A percentile compares a stretch with the other conserved stretches of the same genome.
Conservation (phyloP, 225 moss, liverwort and hornwort species). For the Anthoceros angustus region DNA sequence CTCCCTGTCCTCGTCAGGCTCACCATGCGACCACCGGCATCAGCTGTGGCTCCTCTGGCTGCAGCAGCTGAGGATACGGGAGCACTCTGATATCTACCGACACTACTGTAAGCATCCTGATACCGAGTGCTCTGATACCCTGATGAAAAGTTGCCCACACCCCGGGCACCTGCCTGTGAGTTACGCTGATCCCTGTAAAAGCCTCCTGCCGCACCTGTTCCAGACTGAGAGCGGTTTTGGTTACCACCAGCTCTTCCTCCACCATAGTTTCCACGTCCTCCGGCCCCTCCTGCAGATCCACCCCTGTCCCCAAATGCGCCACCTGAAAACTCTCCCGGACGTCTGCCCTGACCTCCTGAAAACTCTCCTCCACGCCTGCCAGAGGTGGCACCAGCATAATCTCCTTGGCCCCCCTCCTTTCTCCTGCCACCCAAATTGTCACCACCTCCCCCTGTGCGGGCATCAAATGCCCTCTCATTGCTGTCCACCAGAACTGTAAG, state of each 20-base stretch:
- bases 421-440: conserved; percentile 42
- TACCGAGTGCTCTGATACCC: conserved; percentile 95
- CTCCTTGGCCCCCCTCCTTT: conserved; percentile 39
- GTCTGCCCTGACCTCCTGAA: conserved; percentile 31
- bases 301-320: conserved; percentile 9
- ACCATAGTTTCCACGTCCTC: conserved; percentile 13
- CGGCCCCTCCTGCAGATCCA: conserved; percentile 20
- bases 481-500: conserved; percentile 77
- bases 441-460: conserved; percentile 68
- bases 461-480: conserved; percentile 88
- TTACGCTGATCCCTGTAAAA: conserved; percentile 55
- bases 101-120: conserved; percentile 92
- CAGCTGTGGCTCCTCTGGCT: conserved; percentile 51
- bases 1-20: conserved; percentile 36
- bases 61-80: conserved; percentile 47
- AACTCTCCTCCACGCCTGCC: conserved; percentile 54
- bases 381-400: conserved; percentile 59
- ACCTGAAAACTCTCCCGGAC: conserved; percentile 12
- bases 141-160: conserved; percentile 30
- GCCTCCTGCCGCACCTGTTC: conserved; percentile 22
- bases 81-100: conserved; percentile 80
- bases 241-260: conserved; percentile 27
- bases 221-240: conserved; percentile 15
- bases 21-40: conserved; percentile 87
- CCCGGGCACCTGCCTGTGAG: conserved; percentile 47